Base-by-base conservation (phyloP, 768 basidiomycete species). In the Pisolithus sp. region DNA sequence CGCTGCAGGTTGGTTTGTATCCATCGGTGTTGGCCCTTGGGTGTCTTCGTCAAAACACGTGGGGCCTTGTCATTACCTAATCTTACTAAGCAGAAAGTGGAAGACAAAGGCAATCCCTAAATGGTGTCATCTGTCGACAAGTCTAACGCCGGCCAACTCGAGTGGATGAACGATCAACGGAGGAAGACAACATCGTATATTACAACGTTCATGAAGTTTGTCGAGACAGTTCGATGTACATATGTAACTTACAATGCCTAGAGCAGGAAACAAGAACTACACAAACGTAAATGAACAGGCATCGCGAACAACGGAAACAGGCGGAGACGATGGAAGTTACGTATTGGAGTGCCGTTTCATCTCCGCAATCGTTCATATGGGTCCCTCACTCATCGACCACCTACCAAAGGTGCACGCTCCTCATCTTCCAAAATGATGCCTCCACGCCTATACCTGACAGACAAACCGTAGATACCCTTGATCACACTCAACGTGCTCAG, bases 381-480 rank as follows among this genome's bases (percentile, higher is more conserved):
- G 8, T 20, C 15, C 31, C 23, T 30, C 38, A 44, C 46, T 67
- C 55, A 71, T 12, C 55, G 53, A 7, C 63, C 58, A 44, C 73
- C 76, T 45, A 93, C 77, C 53, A 96, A 81, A 5, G 93, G 93
- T 8, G 85, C 87, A 51, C 91, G 80, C 70, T 97, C 94, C 64
- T 91, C 91, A 58, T 96, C 93, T 57, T 77, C 76, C 50, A 95
- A 76, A 17, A 83, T 73, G 49, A 88, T 77, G 7, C 76, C 80
- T 43, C 73, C 71, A 34, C 64, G 59, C 46, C 78, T 73, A 57
- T 71, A 57, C 62, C 73, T 74, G 58, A 72, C 68, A 65, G 67
- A 71, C 42, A 82, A 62, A 31, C 85, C 84, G 53, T 73, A 79
- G 3, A 79, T 68, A 36, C 86, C 85, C 74, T 94, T 93, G 67